Evolutionary conservation across 805 yeast genomes (phyloP), one percentile per base, ranked within the genome.

Genomic region (Lipomyces anomalus): DNA sequence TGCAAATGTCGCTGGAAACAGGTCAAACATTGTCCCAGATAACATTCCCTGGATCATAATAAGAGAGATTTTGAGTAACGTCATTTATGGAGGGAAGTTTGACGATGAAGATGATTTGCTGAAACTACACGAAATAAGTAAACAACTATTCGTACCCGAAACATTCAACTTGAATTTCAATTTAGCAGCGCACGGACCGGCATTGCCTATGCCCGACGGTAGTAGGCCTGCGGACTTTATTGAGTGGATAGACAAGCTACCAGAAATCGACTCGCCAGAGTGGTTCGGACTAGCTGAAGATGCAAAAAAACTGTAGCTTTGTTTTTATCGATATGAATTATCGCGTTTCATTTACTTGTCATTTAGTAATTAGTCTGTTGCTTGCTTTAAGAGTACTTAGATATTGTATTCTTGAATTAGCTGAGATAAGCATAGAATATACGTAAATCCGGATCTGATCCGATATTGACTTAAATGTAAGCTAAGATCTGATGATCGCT

Each of bases 61-160:
- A 1, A 60, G 66, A 3, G 65, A 67, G 40, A 61, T 82, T 35
- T 56, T 84, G 22, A 74, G 77, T 1, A 70, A 72, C 2, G 67
- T 81, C 5, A 68, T 78, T 1, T 84, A 84, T 57, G 90, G 90
- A 21, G 74, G 67, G 13, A 64, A 65, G 50, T 45, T 65, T n/a
- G 64, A 61, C 23, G 40, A 38, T 9, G 45, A 20, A 1, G 48
- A 42, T 1, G 69, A 61, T 29, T 29, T 42, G 36, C 32, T 22
- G 11, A 34, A 18, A 4, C 43, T 65, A 43, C 36, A 35, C 13
- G 41, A 20, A 2, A 52, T 63, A 24, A 51, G 55, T 4, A 37
- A 40, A 32, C 47, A 22, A n/a, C 49, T 32, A 16, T 41, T 46
- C 44, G 48, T 29, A n/a, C 35, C 38, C 46, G 1, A 48, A 53